Evolutionary conservation across 176 grass and related monocot genomes (phyloP).

Genomic region (Ensete glaucum): DNA sequence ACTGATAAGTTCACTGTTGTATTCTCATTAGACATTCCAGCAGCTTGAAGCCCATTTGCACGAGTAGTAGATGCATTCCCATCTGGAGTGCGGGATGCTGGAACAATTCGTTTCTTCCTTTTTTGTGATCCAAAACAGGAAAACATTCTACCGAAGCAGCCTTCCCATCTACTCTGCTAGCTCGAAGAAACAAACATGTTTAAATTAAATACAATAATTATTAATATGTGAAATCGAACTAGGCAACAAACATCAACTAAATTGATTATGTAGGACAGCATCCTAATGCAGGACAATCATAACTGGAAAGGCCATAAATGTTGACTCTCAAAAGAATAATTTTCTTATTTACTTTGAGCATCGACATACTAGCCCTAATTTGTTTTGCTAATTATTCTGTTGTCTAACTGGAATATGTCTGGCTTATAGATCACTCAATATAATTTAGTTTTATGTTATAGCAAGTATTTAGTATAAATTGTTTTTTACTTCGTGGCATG

Average conservation of each 20-base stretch:
- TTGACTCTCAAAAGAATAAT: too few species aligned
- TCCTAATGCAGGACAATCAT: too few species aligned
- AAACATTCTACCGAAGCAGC: neutral
- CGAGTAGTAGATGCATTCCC: constrained; percentile 3
- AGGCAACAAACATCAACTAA: neutral
- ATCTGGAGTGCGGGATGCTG: constrained; percentile 10
- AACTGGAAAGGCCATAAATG: too few species aligned
- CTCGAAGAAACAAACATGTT: neutral
- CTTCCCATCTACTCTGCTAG: constrained; percentile 4
- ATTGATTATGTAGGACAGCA: too few species aligned
- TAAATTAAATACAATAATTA: neutral
- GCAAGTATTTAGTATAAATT: too few species aligned
- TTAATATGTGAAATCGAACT: neutral
- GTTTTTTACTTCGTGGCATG: too few species aligned
- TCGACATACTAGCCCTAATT: too few species aligned
- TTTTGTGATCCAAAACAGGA: constrained; percentile 4
- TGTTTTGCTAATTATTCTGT: too few species aligned
- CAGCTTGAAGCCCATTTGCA: neutral
- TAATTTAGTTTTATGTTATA: too few species aligned
- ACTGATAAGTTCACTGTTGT: constrained; percentile 6
- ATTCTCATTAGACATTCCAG: constrained; percentile 1
- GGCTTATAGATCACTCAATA: too few species aligned
- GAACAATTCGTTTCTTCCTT: constrained; percentile 4
- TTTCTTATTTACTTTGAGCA: too few species aligned
- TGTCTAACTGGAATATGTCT: too few species aligned